Base-by-base conservation (phyloP, 495 filamentous ascomycete genomes). In the Lentithecium fluviatile region DNA sequence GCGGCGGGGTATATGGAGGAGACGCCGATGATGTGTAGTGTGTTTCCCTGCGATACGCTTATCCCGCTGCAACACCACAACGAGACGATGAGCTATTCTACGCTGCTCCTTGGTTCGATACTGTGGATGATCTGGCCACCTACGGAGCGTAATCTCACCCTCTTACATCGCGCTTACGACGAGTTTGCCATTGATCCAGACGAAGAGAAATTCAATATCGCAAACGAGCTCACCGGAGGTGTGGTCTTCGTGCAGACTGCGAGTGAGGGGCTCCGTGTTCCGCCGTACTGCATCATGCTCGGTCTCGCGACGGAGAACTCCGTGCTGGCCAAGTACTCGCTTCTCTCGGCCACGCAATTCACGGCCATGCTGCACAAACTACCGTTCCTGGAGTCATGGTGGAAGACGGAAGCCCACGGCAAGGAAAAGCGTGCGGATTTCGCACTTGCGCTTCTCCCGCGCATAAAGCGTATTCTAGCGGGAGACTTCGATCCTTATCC, bases 41-140 rank as follows among this genome's bases (percentile, higher is more conserved):
- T 56, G 1, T 32, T 25, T 25, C 49, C 49, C 7, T 3, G 8
- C 17, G 37, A 51, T 29, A 38, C 26, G 7, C 32, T 42, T 34
- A 5, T 51, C 2, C 11, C 7, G 6, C 56, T 58, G 4, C 56
- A 58, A 34, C 56, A 58, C 23, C 20, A 24, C 34, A 58, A 43
- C 23, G 56, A 58, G 29, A n/a, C 45, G 2, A 32, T 10, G 11
- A 51, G 17, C 17, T 51, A 26, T 45, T 25, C 34, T 0, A 58
- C 56, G 6, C 29, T 58, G 1, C 20, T 51, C 6, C 40, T 45
- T 11, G 56, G 56, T 1, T 10, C 17, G 2, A 26, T 51, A 3
- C 15, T 45, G 10, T 50, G 24, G 17, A n/a, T 58, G 2, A 34
- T 58, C 29, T 58, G 56, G 56, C 56, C 56, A 5, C 56, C 56